Evolutionary conservation across 768 basidiomycete species (phyloP).

Genomic region (Lyophyllum shimeji): DNA sequence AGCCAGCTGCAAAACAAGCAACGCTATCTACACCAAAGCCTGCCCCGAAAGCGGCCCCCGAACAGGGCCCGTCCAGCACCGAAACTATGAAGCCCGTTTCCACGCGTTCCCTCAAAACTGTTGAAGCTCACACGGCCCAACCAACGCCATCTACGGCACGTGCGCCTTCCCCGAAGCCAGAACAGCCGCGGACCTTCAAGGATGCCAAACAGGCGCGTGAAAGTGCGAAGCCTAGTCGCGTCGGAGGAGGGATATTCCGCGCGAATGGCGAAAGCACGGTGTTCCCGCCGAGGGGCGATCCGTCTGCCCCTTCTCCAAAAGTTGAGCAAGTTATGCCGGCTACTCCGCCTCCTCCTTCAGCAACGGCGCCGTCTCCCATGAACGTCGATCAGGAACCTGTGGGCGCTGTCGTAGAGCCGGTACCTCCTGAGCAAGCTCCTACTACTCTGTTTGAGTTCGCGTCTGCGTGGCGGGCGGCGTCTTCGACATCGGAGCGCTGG

Average conservation of each 20-base stretch:
- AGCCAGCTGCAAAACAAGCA: not conserved
- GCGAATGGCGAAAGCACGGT: slow-evolving; percentile 60
- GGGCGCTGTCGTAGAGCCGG: not conserved
- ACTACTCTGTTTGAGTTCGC: slow-evolving; percentile 63
- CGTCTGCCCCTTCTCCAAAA: slow-evolving; percentile 1
- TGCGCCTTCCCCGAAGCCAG: slow-evolving; percentile 19
- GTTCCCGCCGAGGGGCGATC: slow-evolving; percentile 36
- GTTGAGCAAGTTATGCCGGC: not conserved
- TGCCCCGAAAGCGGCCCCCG: not conserved
- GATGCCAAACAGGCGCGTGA: slow-evolving; percentile 61
- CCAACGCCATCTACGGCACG: slow-evolving; percentile 1
- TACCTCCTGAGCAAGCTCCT: slow-evolving; percentile 25
- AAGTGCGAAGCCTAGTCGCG: slow-evolving; percentile 38
- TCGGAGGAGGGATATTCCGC: slow-evolving; percentile 76
- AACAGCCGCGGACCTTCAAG: slow-evolving; percentile 42
- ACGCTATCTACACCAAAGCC: not conserved
- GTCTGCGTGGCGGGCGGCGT: slow-evolving; percentile 51
- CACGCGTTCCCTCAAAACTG: slow-evolving; percentile 30
- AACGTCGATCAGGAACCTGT: not conserved
- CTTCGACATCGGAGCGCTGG: slow-evolving; percentile 50
- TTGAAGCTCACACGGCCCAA: slow-evolving; percentile 1
- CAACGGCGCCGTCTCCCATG: not conserved
- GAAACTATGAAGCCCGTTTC: slow-evolving; percentile 36
- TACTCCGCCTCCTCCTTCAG: not conserved
- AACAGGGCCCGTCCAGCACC: not conserved